phyloP scores from a whole-genome alignment of 768 basidiomycete species.

The Kwoniella europaea region DNA sequence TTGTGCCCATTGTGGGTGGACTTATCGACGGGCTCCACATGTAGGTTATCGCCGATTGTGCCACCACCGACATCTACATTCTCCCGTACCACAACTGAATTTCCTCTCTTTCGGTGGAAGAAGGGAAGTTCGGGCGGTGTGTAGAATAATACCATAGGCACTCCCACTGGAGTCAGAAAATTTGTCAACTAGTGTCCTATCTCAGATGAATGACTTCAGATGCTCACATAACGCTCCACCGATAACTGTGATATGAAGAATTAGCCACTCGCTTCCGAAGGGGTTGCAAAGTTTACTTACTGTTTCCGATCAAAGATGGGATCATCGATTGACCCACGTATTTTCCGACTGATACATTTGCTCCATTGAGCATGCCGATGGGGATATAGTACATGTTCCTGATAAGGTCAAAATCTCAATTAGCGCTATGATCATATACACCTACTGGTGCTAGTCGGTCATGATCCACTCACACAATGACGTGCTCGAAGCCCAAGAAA shows the following conservation, averaged over 20 bases:
- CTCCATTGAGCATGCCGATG: conserved; percentile 34
- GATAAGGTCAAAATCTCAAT: not conserved
- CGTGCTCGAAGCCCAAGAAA: conserved; percentile 35
- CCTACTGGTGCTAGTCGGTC: not conserved
- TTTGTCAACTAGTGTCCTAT: not conserved
- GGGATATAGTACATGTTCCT: conserved; percentile 39
- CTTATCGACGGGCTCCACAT: not conserved
- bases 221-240: conserved; percentile 25
- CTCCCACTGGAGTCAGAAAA: conserved; percentile 17
- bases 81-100: conserved; percentile 11
- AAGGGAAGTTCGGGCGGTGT: conserved; percentile 29
- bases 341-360: conserved; percentile 26
- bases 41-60: conserved; percentile 10
- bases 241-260: conserved; percentile 11
- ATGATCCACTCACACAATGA: conserved; percentile 28
- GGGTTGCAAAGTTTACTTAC: conserved; percentile 2
- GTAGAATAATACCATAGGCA: conserved; percentile 35
- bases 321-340: conserved; percentile 35
- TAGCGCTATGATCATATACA: not conserved
- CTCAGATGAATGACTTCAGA: not conserved
- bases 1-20: conserved; percentile 5
- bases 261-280: not conserved
- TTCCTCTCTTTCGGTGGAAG: conserved; percentile 15
- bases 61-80: conserved; percentile 9
- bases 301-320: conserved; percentile 32